A percentile compares a stretch with the other conserved stretches of the same genome.
phyloP scores from a whole-genome alignment of 768 basidiomycete species.

The Mycena haematopus region DNA sequence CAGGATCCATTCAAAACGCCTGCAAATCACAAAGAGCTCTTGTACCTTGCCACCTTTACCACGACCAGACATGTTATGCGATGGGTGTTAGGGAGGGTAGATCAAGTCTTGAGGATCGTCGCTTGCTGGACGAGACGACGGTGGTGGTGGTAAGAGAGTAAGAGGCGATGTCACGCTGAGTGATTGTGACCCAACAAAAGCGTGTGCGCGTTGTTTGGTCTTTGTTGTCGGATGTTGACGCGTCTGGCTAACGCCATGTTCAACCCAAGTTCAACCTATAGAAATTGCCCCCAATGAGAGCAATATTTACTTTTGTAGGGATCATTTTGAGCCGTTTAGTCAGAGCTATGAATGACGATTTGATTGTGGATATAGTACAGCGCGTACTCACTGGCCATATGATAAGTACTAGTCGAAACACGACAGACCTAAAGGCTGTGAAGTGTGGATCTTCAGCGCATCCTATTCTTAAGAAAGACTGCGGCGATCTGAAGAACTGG shows the following conservation, averaged over 20 bases:
- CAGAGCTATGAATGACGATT: no score
- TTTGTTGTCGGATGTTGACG: not conserved
- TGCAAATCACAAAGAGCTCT: not conserved
- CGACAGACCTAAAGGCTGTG: slow-evolving; percentile 18
- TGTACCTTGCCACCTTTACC: slow-evolving; percentile 91
- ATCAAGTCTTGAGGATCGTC: slow-evolving; percentile 12
- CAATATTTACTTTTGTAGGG: no score
- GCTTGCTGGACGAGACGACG: not conserved
- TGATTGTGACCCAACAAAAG: slow-evolving; percentile 6
- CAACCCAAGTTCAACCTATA: no score
- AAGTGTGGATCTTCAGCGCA: not conserved
- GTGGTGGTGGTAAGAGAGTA: slow-evolving; percentile 4
- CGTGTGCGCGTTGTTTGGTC: not conserved
- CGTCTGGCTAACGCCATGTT: no score
- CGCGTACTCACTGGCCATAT: slow-evolving; percentile 15
- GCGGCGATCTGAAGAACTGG: not conserved
- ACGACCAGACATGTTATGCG: slow-evolving; percentile 83
- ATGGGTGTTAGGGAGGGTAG: slow-evolving; percentile 21
- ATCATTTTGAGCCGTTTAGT: no score
- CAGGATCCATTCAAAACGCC: not conserved
- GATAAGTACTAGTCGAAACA: no score
- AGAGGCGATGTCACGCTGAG: slow-evolving; percentile 5
- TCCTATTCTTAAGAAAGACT: not conserved
- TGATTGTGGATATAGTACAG: no score
- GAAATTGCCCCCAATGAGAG: no score